Conservation (phyloP, 2,329 filamentous ascomycete genomes). For the Penicillium polonicum region DNA sequence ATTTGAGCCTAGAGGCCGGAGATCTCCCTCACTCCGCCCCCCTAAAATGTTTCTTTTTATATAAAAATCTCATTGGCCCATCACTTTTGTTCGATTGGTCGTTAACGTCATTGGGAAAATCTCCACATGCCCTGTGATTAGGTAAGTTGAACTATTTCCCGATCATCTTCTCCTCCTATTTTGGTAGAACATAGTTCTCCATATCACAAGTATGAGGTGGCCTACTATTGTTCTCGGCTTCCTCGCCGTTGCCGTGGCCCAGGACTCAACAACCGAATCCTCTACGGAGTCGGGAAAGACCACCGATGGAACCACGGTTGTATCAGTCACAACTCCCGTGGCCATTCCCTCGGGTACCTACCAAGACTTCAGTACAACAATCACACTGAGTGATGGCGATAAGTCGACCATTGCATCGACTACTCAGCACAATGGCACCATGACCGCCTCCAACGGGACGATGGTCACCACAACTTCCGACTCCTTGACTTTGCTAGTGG, state of each 20-base stretch:
- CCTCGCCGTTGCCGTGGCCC: conserved; percentile 16
- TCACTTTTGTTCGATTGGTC: background rate
- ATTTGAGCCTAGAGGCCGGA: background rate
- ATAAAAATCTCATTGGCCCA: conserved; percentile 12
- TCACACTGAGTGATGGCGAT: conserved; percentile 26
- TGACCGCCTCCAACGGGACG: conserved; percentile 29
- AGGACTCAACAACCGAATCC: conserved; percentile 6
- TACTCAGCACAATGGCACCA: conserved; percentile 25
- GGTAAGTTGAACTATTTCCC: conserved; percentile 2
- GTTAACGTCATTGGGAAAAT: conserved; percentile 10
- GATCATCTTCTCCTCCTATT: background rate
- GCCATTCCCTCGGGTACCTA: conserved; percentile 42
- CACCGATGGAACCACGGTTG: conserved; percentile 21
- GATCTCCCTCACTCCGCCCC: background rate
- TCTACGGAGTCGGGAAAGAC: background rate
- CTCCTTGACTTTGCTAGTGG: conserved; percentile 43
- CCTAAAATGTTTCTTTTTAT: background rate
- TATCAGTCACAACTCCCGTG: conserved; percentile 27
- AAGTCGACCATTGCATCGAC: conserved; percentile 22
- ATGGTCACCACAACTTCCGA: conserved; percentile 34
- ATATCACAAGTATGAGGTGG: conserved; percentile 19
- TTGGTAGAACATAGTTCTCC: background rate
- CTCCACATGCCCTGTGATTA: background rate
- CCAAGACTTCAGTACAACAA: conserved; percentile 38
- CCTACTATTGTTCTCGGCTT: conserved; percentile 13